These are phyloP conservation scores for Lentinula sp. DNA, from an alignment of 768 basidiomycete genomes.

Conservation along the genomic window DNA sequence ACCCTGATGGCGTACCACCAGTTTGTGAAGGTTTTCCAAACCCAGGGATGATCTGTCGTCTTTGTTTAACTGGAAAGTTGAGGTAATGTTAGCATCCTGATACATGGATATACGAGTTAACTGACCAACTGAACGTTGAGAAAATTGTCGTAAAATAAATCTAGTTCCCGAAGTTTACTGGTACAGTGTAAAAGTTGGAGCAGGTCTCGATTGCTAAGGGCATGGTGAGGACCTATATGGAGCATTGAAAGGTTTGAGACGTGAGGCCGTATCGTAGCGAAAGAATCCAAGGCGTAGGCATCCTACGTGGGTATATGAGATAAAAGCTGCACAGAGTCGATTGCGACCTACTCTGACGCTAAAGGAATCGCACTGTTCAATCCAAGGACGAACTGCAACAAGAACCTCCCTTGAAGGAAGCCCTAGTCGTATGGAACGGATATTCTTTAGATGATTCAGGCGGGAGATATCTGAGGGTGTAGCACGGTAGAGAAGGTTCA, in stretches of 20 bases:
- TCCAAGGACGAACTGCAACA: background rate
- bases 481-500: slow-evolving; percentile 3
- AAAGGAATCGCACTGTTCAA: background rate
- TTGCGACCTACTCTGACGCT: background rate
- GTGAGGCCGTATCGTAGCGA: background rate
- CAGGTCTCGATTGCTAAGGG: slow-evolving; percentile 1
- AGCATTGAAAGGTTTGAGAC: background rate
- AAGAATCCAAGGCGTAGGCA: slow-evolving; percentile 3
- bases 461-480: background rate
- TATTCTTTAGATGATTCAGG: background rate
- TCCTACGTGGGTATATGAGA: background rate
- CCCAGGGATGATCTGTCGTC: background rate
- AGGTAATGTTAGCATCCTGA: background rate
- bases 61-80: background rate
- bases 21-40: background rate
- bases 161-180: background rate
- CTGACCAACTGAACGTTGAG: background rate
- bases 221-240: slow-evolving; percentile 4
- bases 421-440: background rate
- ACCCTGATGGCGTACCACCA: slow-evolving; percentile 3
- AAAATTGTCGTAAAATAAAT: slow-evolving; percentile 6
- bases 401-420: background rate
- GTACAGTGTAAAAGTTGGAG: background rate
- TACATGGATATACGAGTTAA: background rate
- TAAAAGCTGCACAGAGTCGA: background rate